A percentile compares a stretch with the other conserved stretches of the same genome.
Evolutionary conservation across 2,329 filamentous ascomycete genomes (phyloP).

Genomic region (Pyricularia sp.): DNA sequence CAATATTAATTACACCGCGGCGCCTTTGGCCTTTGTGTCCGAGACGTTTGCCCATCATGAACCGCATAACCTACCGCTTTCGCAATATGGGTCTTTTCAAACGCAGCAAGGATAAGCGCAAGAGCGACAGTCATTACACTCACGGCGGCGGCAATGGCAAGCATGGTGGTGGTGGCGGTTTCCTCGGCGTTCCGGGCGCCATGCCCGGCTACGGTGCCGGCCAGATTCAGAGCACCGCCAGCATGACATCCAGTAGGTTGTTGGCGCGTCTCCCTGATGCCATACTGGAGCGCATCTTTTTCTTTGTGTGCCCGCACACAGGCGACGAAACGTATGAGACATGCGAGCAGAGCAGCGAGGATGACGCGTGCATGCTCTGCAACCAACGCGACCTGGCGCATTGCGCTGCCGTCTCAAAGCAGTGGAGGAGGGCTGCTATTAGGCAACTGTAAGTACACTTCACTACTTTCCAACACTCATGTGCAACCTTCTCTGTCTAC

Average conservation of each 20-base stretch:
- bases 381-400: slow-evolving; percentile 79
- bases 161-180: background rate
- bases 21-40: background rate
- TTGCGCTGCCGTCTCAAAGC: slow-evolving; percentile 59
- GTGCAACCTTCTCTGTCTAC: background rate
- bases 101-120: background rate
- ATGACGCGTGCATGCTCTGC: slow-evolving; percentile 83
- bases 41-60: background rate
- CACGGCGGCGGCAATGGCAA: background rate
- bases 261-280: slow-evolving; percentile 47
- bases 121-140: background rate
- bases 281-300: slow-evolving; percentile 68
- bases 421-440: slow-evolving; percentile 48
- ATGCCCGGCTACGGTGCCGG: background rate
- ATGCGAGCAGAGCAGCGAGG: slow-evolving; percentile 67
- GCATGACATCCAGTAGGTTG: slow-evolving; percentile 24
- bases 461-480: background rate
- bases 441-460: slow-evolving; percentile 44
- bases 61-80: background rate
- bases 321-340: slow-evolving; percentile 65
- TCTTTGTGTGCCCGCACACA: slow-evolving; percentile 71
- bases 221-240: slow-evolving; percentile 8
- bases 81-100: background rate
- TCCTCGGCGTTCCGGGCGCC: background rate
- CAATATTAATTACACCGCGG: background rate